These are phyloP conservation scores for Podaxis sp. DNA, from an alignment of 768 basidiomycete genomes.

Conservation along the genomic window DNA sequence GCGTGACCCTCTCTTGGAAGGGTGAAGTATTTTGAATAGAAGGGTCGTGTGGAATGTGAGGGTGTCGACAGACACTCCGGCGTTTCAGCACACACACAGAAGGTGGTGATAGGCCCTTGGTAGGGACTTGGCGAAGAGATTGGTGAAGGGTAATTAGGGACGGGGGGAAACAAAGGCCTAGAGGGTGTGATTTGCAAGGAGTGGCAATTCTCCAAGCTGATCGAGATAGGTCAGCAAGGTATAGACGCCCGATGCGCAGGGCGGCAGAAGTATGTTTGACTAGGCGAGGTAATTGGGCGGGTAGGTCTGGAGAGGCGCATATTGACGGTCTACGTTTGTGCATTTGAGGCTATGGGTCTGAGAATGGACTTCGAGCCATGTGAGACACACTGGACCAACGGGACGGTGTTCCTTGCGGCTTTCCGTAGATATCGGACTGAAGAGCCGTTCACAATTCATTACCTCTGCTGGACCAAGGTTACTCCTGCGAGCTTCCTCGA, in stretches of 20 bases:
- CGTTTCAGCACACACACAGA: neutral
- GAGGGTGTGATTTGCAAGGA: neutral
- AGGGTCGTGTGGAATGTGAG: constrained; percentile 1
- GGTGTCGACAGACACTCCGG: neutral
- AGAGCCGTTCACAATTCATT: neutral
- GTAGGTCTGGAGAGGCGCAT: neutral
- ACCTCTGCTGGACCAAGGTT: neutral
- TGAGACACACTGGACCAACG: neutral
- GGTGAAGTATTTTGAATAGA: neutral
- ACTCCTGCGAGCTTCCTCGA: too few relatives aligned
- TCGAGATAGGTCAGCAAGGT: too few relatives aligned
- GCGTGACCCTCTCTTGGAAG: neutral
- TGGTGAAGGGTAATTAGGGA: neutral
- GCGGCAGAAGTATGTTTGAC: neutral
- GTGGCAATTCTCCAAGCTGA: neutral
- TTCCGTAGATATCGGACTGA: constrained; percentile 1
- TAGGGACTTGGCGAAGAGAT: neutral
- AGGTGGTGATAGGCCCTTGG: neutral
- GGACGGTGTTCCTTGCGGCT: neutral
- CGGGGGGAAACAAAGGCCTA: neutral
- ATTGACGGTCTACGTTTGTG: neutral
- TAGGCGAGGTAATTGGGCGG: neutral
- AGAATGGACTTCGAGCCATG: neutral
- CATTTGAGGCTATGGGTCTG: too few relatives aligned
- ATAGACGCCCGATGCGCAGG: neutral